Evolutionary conservation across 352 stramenopile species (phyloP), one percentile per base, ranked within the genome.

Genomic region (Globisporangium nodosum): DNA sequence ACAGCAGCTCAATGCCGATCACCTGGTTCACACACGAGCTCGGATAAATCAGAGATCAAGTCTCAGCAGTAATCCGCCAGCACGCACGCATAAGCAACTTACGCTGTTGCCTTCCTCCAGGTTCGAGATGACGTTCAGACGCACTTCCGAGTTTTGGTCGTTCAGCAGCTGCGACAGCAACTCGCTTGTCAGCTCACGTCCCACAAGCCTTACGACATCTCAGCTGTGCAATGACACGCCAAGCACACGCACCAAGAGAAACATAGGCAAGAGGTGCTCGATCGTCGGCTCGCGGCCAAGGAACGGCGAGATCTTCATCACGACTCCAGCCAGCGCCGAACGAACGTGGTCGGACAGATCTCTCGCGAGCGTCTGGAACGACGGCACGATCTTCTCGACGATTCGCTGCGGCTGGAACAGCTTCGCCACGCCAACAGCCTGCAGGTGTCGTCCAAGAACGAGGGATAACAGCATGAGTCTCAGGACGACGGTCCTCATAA

Each of bases 91-190:
- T 35, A 16, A n/a, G 3, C 3, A 6, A 61, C 78, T 48, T 83
- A 92, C 85, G 37, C 85, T 88, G 81, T 99, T 98, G 63, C 99
- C 82, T 51, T 97, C 76, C 63, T 97, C 87, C 31, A 99, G 71
- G 31, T 97, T 98, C 7, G 96, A 98, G 68, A 99, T 99, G 43
- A 99, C 92, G 82, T 99, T 99, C 31, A 99, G 75, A 18, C 97
- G 91, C 7, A 99, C 97, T 87, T 99, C 96, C 8, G 94, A 98
- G 48, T 94, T 96, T 60, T 97, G 92, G 71, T 99, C 97, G 63
- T 97, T 94, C 35, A 99, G 76, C 20, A 99, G 65, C 75, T 90
- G 54, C 33, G 66, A 68, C 50, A 50, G 9, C 9, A 8, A 52
- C 1, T 27, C 45, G 7, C 24, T 31, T 24, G 13, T 40, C 4